Evolutionary conservation across 805 yeast genomes (phyloP).

Genomic region (Zygotorulaspora chibaensis): DNA sequence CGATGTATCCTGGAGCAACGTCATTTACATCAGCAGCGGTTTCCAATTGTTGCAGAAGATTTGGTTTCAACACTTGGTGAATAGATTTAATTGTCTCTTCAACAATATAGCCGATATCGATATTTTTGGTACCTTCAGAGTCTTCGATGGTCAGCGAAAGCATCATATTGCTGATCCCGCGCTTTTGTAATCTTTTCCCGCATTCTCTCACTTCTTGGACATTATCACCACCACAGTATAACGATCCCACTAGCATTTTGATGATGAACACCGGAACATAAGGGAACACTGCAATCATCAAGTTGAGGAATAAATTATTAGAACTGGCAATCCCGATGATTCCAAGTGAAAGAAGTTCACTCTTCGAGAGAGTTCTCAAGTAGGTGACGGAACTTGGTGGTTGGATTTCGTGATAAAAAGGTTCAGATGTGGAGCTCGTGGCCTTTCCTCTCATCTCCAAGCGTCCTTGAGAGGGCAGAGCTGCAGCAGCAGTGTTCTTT

Average conservation of each 20-base stretch:
- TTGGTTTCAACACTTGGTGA: conserved; percentile 63
- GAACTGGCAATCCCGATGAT: conserved; percentile 67
- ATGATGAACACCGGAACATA: conserved; percentile 68
- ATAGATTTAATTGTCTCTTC: conserved; percentile 63
- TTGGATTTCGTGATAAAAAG: conserved; percentile 9
- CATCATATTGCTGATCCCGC: conserved; percentile 94
- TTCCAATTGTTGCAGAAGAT: conserved; percentile 55
- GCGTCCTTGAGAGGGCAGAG: conserved; percentile 6
- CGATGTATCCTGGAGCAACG: conserved; percentile 88
- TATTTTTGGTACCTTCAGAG: conserved; percentile 68
- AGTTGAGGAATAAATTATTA: conserved; percentile 55
- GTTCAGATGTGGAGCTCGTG: background rate
- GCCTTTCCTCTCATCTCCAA: background rate
- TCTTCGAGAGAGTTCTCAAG: conserved; percentile 48
- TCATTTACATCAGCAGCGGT: conserved; percentile 49
- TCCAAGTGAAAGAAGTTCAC: conserved; percentile 59
- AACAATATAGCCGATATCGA: conserved; percentile 56
- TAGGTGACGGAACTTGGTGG: conserved; percentile 34
- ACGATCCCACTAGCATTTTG: conserved; percentile 68
- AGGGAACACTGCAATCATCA: conserved; percentile 65
- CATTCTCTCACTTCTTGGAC: conserved; percentile 65
- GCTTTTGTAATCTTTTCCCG: conserved; percentile 57
- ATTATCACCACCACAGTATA: conserved; percentile 89
- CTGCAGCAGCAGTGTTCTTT: conserved; percentile 13
- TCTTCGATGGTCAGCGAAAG: conserved; percentile 91